Conservation (phyloP, 2,329 filamentous ascomycete species). For the Simplicillium aogashimaense region DNA sequence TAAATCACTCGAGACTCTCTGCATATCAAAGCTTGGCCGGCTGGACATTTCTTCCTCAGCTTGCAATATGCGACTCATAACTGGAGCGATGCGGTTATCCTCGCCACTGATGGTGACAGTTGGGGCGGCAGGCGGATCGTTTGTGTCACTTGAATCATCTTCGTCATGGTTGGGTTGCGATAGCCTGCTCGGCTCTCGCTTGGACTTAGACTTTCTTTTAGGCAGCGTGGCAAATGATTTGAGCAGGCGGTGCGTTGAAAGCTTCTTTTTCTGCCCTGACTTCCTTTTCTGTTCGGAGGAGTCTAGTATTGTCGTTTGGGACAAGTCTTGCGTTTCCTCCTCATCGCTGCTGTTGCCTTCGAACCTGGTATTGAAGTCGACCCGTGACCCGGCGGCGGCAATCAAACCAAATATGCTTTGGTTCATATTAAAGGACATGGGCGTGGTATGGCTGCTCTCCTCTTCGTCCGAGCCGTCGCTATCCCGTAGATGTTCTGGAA, state of each 20-base stretch:
- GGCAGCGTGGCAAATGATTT: constrained; percentile 55
- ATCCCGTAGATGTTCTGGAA: constrained; percentile 43
- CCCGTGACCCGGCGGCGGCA: constrained; percentile 72
- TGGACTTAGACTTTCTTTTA: constrained; percentile 31
- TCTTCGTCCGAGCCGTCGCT: constrained; percentile 40
- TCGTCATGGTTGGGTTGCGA: constrained; percentile 24
- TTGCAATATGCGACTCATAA: constrained; percentile 71
- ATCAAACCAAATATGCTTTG: constrained; percentile 93
- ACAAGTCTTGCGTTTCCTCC: constrained; percentile 42
- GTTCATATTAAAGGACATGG: constrained; percentile 67
- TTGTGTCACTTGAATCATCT: constrained; percentile 14
- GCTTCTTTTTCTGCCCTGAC: constrained; percentile 41
- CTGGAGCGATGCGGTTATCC: constrained; percentile 48
- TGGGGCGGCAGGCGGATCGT: constrained; percentile 14
- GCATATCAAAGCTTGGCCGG: constrained; percentile 47
- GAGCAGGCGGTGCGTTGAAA: constrained; percentile 56
- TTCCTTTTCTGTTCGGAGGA: constrained; percentile 19
- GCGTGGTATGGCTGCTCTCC: constrained; percentile 30
- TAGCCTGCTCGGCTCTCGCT: constrained; percentile 29
- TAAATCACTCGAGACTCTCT: constrained; percentile 31
- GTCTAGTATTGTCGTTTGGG: constrained; percentile 31
- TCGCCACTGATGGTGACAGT: constrained; percentile 13
- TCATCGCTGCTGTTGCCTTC: constrained; percentile 74
- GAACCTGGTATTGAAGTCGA: constrained; percentile 74
- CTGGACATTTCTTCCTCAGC: constrained; percentile 55